Base-by-base conservation (phyloP, 257 asterid species). In the Nicotiana tomentosiformis region DNA sequence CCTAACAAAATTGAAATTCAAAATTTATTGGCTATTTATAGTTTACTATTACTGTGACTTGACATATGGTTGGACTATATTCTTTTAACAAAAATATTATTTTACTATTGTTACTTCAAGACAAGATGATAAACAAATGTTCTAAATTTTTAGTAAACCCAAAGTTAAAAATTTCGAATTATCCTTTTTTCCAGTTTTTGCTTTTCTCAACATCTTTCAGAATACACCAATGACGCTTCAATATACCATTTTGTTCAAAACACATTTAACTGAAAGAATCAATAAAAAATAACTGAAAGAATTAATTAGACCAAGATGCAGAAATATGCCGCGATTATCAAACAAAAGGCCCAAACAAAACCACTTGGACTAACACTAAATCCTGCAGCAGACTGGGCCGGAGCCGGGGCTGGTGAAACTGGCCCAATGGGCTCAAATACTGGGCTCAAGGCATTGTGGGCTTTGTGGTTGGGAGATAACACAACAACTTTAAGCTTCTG, bases 401-500 rank as follows among this genome's bases (percentile, higher is more conserved):
- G 58, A 67, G 77, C 16, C 55, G 82, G 89, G 58, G 84, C 37
- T n/a, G 85, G 66, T 58, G 80, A 69, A 20, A 82, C 84, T 2
- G 84, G 86, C 15, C 33, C 64, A 14, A 61, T 16, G 23, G 86
- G 83, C 35, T 18, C 70, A 14, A 1, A 0, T 0, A 43, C 51
- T 12, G 87, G 88, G 8, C 85, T 58, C 6, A 16, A 81, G 0
- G 81, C 49, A 20, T 61, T 70, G 16, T 65, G 60, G 23, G 46
- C 18, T 12, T 69, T 16, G 11, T 18, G 56, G 39, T 49, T 84
- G 2, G 77, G 81, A 1, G 91, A 78, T 20, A 84, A 33, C 37
- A 90, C 91, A 17, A 84, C 61, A 14, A 86, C 2, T 30, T 61
- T 37, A 3, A 91, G 57, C 61, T 89, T 91, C 46, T 87, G 89